Percentiles rank a stretch among this genome's conserved stretches.
phyloP scores from a whole-genome alignment of 768 basidiomycete genomes.

The Russula earlei region DNA sequence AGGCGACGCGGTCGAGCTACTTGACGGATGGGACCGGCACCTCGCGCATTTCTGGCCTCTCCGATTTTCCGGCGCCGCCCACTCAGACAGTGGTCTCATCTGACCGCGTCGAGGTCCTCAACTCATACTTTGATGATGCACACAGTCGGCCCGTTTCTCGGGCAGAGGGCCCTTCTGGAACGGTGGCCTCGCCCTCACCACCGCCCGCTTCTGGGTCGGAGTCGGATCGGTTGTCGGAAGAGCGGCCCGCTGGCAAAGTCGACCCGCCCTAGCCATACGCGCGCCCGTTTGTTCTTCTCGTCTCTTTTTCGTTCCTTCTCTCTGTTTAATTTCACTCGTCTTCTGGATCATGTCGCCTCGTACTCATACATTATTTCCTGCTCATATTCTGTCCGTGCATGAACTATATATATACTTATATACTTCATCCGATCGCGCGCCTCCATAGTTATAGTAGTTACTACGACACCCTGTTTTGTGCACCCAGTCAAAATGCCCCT shows the following conservation, averaged over 20 bases:
- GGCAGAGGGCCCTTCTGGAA: background rate
- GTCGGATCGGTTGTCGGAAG: background rate
- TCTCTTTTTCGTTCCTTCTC: background rate
- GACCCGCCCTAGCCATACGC: too few relatives aligned
- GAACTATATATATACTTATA: background rate
- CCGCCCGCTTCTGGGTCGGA: background rate
- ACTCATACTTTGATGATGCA: constrained; percentile 8
- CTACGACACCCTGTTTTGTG: too few relatives aligned
- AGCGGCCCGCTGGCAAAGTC: background rate
- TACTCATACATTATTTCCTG: constrained; percentile 6
- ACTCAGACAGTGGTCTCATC: constrained; percentile 17
- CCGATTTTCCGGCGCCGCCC: constrained; percentile 65
- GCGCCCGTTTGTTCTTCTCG: background rate
- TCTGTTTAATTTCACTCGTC: background rate
- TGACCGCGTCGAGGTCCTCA: constrained; percentile 2
- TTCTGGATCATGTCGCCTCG: background rate
- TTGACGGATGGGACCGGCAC: constrained; percentile 44
- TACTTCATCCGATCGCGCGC: background rate
- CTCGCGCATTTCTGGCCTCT: constrained; percentile 62
- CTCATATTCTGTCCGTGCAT: constrained; percentile 2
- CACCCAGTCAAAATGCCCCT: too few relatives aligned
- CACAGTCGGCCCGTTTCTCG: background rate
- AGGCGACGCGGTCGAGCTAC: constrained; percentile 41
- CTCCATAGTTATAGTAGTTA: background rate
- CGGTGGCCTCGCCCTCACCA: background rate